Evolutionary conservation across 495 filamentous ascomycete genomes (phyloP).

Genomic region (Xylaria grammica): DNA sequence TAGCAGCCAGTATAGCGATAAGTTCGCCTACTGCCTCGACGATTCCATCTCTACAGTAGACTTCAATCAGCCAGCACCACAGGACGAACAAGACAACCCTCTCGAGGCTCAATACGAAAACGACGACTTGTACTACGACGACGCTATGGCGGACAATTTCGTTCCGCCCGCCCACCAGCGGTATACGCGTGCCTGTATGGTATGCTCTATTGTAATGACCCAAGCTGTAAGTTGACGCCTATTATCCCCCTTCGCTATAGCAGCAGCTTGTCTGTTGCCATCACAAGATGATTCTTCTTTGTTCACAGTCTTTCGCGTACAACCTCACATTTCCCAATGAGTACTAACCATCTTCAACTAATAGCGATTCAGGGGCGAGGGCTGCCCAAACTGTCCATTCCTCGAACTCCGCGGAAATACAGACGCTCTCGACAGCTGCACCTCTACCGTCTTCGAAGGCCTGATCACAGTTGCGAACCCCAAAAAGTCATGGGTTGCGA

Average conservation of each 20-base stretch:
- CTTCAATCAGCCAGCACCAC: neutral
- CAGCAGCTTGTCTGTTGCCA: conserved; percentile 8
- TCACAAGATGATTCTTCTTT: neutral
- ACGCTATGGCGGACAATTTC: conserved; percentile 54
- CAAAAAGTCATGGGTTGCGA: conserved; percentile 82
- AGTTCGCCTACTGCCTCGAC: neutral
- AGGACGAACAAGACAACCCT: neutral
- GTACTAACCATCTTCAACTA: conserved; percentile 10
- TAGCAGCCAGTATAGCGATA: too few relatives aligned
- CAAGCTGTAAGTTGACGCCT: conserved; percentile 60
- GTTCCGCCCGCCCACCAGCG: conserved; percentile 73
- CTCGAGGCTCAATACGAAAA: neutral
- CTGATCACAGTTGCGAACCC: conserved; percentile 83
- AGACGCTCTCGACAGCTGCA: conserved; percentile 89
- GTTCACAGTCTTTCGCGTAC: neutral
- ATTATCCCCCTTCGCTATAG: neutral
- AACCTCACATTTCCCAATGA: neutral
- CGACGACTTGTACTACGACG: neutral
- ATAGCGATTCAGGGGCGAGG: conserved; percentile 79
- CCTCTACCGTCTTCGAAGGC: conserved; percentile 92
- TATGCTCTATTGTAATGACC: conserved; percentile 89
- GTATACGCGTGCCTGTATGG: conserved; percentile 95
- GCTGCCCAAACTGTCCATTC: conserved; percentile 95
- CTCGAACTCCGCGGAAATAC: conserved; percentile 77
- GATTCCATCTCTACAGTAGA: neutral